A percentile compares a stretch with the other conserved stretches of the same genome.
These are phyloP conservation scores for Ascochyta rabiei DNA, from an alignment of 2,329 filamentous ascomycete genomes.

Conservation along the genomic window DNA sequence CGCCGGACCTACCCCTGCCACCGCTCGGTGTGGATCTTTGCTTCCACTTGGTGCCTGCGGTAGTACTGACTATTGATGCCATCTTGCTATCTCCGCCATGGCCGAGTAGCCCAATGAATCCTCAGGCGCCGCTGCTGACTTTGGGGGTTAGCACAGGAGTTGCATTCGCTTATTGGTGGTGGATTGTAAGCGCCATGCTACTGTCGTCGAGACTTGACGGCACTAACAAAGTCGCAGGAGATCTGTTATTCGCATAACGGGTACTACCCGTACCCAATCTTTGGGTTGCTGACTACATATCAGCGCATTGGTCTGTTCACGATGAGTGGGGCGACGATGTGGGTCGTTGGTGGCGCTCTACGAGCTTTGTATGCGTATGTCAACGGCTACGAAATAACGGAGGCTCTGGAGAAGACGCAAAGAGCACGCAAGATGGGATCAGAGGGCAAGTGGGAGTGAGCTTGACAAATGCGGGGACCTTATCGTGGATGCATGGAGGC, in stretches of 20 bases:
- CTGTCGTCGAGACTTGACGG: too few relatives aligned
- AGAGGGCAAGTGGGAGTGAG: conserved; percentile 29
- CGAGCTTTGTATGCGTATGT: conserved; percentile 72
- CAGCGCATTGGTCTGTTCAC: conserved; percentile 74
- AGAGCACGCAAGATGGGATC: conserved; percentile 25
- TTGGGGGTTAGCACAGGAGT: conserved; percentile 64
- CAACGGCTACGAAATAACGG: conserved; percentile 59
- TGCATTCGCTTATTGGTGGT: conserved; percentile 75
- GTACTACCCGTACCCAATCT: conserved; percentile 85
- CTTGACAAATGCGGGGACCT: background rate
- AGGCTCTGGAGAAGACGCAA: conserved; percentile 25
- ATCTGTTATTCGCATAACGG: conserved; percentile 72
- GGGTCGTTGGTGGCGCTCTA: conserved; percentile 69
- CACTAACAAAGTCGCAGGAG: conserved; percentile 52
- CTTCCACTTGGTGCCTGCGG: conserved; percentile 62
- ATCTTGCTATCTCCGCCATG: conserved; percentile 75
- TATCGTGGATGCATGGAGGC: background rate
- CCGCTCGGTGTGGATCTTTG: conserved; percentile 58
- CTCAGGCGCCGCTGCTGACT: conserved; percentile 59
- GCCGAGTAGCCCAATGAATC: conserved; percentile 58
- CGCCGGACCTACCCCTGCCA: conserved; percentile 45
- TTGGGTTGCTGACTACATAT: conserved; percentile 68
- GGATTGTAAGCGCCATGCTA: conserved; percentile 57
- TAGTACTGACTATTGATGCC: conserved; percentile 69
- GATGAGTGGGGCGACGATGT: conserved; percentile 73